Evolutionary conservation across 1,284 basidiomycete genomes (phyloP).

Genomic region (Ceratorhiza oryzae-sativae): DNA sequence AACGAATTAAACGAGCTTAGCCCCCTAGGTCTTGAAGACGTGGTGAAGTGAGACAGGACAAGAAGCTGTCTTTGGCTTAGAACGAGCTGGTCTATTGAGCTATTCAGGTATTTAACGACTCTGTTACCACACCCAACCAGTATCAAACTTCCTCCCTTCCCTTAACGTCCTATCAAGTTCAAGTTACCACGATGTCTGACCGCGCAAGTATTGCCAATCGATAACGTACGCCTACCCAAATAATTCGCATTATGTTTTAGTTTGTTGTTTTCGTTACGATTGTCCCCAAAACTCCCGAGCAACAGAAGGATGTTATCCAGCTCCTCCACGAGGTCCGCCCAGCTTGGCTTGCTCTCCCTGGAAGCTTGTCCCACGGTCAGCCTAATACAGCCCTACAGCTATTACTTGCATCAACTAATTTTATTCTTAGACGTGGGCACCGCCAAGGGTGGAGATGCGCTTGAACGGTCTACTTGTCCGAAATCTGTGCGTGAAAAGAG

Average conservation of each 20-base stretch:
- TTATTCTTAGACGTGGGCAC: slow-evolving; percentile 18
- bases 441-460: slow-evolving; percentile 25
- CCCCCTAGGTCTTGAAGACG: slow-evolving; percentile 23
- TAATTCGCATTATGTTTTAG: not conserved
- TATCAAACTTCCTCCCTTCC: not conserved
- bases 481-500: slow-evolving; percentile 6
- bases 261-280: slow-evolving; percentile 37
- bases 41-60: slow-evolving; percentile 20
- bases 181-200: slow-evolving; percentile 25
- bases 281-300: slow-evolving; percentile 37
- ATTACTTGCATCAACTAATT: not conserved
- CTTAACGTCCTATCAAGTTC: not conserved
- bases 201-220: slow-evolving; percentile 2
- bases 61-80: not conserved
- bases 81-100: not conserved
- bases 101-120: not conserved
- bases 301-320: slow-evolving; percentile 35
- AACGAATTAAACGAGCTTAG: slow-evolving; percentile 16
- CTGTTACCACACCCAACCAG: not conserved
- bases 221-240: not conserved
- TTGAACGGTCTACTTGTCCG: slow-evolving; percentile 36
- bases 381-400: not conserved
- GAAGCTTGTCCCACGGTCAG: slow-evolving; percentile 32
- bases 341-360: slow-evolving; percentile 35
- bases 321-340: slow-evolving; percentile 37